Conservation (phyloP, 352 stramenopile genomes). For the Elongisporangium undulatum region DNA sequence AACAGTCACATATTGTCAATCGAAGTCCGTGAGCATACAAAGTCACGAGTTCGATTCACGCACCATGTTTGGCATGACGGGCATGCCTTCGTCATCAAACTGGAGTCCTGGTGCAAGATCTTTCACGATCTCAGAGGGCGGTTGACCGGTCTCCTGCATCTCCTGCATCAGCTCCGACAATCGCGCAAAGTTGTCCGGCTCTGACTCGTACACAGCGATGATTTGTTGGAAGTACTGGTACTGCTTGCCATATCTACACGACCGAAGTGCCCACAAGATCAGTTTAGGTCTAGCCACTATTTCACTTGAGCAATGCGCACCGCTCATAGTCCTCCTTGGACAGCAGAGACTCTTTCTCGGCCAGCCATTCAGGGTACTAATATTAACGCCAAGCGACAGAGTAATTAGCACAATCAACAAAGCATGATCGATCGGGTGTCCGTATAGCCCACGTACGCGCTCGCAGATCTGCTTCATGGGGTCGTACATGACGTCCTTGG, state of each 20-base stretch:
- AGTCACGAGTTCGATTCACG: slow-evolving; percentile 1
- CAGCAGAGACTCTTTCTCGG: slow-evolving; percentile 88
- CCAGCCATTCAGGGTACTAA: slow-evolving; percentile 96
- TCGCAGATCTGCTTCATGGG: slow-evolving; percentile 96
- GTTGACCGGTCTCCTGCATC: slow-evolving; percentile 91
- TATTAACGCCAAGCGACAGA: slow-evolving; percentile 5
- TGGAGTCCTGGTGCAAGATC: slow-evolving; percentile 96
- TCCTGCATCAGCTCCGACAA: slow-evolving; percentile 98
- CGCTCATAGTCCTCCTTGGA: slow-evolving; percentile 90
- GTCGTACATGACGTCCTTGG: slow-evolving; percentile 99
- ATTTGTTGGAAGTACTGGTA: slow-evolving; percentile 98
- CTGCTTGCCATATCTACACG: slow-evolving; percentile 90
- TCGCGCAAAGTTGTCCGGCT: slow-evolving; percentile 94
- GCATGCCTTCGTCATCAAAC: slow-evolving; percentile 96
- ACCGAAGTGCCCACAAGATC: neutral
- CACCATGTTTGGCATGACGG: slow-evolving; percentile 94
- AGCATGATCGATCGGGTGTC: neutral
- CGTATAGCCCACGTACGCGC: slow-evolving; percentile 25
- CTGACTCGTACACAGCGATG: slow-evolving; percentile 95
- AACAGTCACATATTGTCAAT: neutral
- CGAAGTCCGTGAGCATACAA: neutral
- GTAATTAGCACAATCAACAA: neutral
- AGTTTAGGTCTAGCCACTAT: neutral
- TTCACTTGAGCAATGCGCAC: slow-evolving; percentile 14
- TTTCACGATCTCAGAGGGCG: slow-evolving; percentile 97